These are phyloP conservation scores for Rhizopus sp. DNA, from an alignment of 371 early-diverging fungal species.

Conservation along the genomic window DNA sequence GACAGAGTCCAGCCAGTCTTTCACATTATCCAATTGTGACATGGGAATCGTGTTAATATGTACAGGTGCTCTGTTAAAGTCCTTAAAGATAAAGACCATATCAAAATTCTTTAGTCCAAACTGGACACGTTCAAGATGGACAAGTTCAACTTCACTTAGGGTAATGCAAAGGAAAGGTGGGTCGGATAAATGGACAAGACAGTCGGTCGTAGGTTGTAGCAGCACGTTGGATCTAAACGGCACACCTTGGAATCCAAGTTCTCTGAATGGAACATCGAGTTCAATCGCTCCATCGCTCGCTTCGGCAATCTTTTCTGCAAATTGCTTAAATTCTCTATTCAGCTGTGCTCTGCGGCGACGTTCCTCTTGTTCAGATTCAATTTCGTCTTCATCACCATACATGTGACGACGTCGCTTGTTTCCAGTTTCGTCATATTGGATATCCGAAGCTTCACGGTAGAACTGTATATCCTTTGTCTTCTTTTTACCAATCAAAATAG, in stretches of 20 bases:
- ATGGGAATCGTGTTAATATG: conserved; percentile 98
- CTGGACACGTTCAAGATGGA: conserved; percentile 97
- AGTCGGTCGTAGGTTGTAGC: conserved; percentile 97
- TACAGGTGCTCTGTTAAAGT: conserved; percentile 87
- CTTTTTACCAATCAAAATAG: conserved; percentile 97
- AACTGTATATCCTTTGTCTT: conserved; percentile 99
- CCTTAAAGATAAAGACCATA: conserved; percentile 98
- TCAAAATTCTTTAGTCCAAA: conserved; percentile 99
- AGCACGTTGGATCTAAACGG: conserved; percentile 94
- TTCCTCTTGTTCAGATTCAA: conserved; percentile 95
- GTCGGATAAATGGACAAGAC: conserved; percentile 97
- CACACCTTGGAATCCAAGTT: conserved; percentile 97
- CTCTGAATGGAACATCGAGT: conserved; percentile 94
- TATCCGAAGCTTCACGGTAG: conserved; percentile 96
- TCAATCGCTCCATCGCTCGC: conserved; percentile 83
- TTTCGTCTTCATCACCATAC: conserved; percentile 97
- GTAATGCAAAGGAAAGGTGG: conserved; percentile 96
- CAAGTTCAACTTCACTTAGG: conserved; percentile 95
- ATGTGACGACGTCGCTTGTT: conserved; percentile 90
- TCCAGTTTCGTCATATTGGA: conserved; percentile 96
- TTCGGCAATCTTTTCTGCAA: conserved; percentile 92
- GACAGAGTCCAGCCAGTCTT: conserved; percentile 98
- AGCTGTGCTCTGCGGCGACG: conserved; percentile 82
- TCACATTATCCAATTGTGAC: conserved; percentile 92
- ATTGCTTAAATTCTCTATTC: conserved; percentile 94